These are phyloP conservation scores for Murraya koenigii DNA, from an alignment of 345 rosid genomes.

Conservation along the genomic window DNA sequence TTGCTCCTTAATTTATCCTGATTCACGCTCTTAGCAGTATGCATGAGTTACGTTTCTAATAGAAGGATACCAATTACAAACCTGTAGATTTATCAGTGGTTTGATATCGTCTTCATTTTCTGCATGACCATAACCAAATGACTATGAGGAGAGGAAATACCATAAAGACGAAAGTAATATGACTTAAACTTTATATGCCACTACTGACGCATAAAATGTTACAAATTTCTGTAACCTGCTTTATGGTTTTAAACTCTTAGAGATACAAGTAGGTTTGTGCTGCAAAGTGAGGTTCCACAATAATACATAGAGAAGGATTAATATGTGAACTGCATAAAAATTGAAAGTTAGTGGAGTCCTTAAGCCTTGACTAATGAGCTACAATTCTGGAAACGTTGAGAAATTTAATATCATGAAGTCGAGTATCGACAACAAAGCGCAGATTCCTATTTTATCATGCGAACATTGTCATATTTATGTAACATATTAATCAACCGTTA, in stretches of 20 bases:
- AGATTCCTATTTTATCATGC: not conserved
- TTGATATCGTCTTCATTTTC: constrained; percentile 51
- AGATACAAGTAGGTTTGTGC: too few relatives aligned
- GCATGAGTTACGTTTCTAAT: not conserved
- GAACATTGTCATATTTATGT: not conserved
- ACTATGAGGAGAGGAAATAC: not conserved
- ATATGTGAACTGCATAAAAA: too few relatives aligned
- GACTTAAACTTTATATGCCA: not conserved
- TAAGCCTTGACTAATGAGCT: too few relatives aligned
- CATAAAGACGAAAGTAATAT: not conserved
- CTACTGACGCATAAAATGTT: not conserved
- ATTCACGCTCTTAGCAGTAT: not conserved
- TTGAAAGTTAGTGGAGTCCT: too few relatives aligned
- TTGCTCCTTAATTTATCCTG: not conserved
- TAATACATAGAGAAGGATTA: too few relatives aligned
- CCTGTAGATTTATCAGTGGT: constrained; percentile 63
- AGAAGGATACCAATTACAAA: constrained; percentile 6
- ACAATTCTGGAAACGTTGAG: too few relatives aligned
- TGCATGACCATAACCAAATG: constrained; percentile 24
- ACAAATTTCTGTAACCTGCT: not conserved
- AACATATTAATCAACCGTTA: not conserved
- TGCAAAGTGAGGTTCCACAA: too few relatives aligned
- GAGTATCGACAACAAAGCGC: not conserved
- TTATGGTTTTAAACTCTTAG: not conserved
- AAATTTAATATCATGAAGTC: too few relatives aligned